Conservation (phyloP, 371 early-diverging fungal species). For the Mortierella sp. region DNA sequence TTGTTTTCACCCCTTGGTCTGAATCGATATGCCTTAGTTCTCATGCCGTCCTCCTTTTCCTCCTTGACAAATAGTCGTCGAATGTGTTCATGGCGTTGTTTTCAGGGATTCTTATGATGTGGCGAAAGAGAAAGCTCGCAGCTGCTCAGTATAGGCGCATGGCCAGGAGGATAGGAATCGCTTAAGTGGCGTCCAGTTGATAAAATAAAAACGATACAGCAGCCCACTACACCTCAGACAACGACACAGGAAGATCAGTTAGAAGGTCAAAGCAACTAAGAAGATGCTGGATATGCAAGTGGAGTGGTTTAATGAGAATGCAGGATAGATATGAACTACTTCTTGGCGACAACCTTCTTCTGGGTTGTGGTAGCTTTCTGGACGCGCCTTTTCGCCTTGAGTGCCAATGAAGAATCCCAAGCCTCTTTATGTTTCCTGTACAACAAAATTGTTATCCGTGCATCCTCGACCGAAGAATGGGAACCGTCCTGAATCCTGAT, state of each 20-base stretch:
- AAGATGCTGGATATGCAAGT: background rate
- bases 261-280: background rate
- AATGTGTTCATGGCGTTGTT: constrained; percentile 48
- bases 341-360: constrained; percentile 19
- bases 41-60: background rate
- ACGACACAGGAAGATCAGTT: background rate
- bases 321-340: background rate
- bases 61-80: constrained; percentile 29
- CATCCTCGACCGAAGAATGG: constrained; percentile 96
- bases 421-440: constrained; percentile 84
- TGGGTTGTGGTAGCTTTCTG: constrained; percentile 46
- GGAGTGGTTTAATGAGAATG: background rate
- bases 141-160: constrained; percentile 56
- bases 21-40: background rate
- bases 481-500: constrained; percentile 88
- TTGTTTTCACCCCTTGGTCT: background rate
- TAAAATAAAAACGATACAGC: background rate
- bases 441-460: constrained; percentile 89
- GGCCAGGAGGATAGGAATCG: constrained; percentile 55
- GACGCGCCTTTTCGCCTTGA: constrained; percentile 35
- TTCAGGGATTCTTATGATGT: constrained; percentile 40
- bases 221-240: background rate
- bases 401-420: constrained; percentile 80
- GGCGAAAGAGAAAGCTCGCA: constrained; percentile 54
- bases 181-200: constrained; percentile 8